Conservation (phyloP, 164 flowering plant genomes). For the Berberis vulgaris region DNA sequence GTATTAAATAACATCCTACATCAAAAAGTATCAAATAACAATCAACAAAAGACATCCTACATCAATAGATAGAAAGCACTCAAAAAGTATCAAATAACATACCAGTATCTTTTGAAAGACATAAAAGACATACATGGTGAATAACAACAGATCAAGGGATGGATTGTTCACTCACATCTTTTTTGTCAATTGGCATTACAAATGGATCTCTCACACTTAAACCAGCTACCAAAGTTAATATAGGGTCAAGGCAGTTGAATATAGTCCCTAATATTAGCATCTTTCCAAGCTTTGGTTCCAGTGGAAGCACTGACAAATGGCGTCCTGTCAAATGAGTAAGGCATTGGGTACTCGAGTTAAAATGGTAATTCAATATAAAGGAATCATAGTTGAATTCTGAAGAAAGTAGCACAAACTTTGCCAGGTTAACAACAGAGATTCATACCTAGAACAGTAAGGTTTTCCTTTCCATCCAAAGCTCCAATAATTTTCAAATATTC, state of each 20-base stretch:
- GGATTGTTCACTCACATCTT: constrained; percentile 62
- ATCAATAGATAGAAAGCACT: too few relatives aligned
- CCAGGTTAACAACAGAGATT: not conserved
- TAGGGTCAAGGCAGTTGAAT: constrained; percentile 81
- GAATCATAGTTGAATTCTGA: not conserved
- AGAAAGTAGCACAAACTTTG: constrained; percentile 1
- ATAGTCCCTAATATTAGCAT: constrained; percentile 89
- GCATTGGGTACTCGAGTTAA: not conserved
- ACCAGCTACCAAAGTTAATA: constrained; percentile 84
- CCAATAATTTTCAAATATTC: constrained; percentile 84
- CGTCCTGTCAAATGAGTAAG: constrained; percentile 47
- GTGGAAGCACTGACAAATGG: constrained; percentile 76
- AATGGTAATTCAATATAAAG: not conserved
- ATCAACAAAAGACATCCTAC: too few relatives aligned
- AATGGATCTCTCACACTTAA: constrained; percentile 92
- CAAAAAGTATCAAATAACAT: not conserved
- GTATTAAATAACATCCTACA: too few relatives aligned
- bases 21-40: too few relatives aligned
- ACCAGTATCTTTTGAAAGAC: not conserved
- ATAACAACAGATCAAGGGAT: not conserved
- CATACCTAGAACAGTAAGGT: constrained; percentile 72
- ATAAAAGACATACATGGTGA: not conserved
- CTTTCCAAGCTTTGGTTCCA: constrained; percentile 98
- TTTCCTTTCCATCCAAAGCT: constrained; percentile 81
- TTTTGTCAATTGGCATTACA: constrained; percentile 76